phyloP scores from a whole-genome alignment of 2,329 filamentous ascomycete genomes.

The Ceratocystis albifundus region DNA sequence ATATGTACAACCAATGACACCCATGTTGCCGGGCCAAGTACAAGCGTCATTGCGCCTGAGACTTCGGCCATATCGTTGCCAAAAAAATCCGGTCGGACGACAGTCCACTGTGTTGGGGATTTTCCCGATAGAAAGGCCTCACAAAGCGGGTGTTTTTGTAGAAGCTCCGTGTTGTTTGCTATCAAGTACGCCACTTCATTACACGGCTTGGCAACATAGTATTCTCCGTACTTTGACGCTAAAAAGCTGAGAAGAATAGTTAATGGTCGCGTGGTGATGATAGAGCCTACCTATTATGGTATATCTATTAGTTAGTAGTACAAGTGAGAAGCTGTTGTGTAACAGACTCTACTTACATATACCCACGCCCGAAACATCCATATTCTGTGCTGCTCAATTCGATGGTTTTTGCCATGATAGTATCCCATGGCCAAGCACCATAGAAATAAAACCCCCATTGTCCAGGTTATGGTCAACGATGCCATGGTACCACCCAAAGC shows the following conservation, averaged over 20 bases:
- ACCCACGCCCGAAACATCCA: conserved; percentile 19
- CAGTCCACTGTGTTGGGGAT: not conserved
- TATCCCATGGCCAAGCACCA: not conserved
- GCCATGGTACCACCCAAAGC: conserved; percentile 5
- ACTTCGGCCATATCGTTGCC: conserved; percentile 7
- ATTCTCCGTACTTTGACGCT: conserved; percentile 7
- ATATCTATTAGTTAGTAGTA: not conserved
- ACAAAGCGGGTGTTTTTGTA: conserved; percentile 13
- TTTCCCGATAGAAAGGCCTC: conserved; percentile 9
- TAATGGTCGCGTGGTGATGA: not conserved
- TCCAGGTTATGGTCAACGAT: conserved; percentile 14
- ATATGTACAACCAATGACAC: conserved; percentile 9
- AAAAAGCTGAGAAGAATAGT: not conserved
- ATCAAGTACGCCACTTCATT: conserved; percentile 15
- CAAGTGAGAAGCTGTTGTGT: not conserved
- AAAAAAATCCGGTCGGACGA: not conserved
- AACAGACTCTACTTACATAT: conserved; percentile 13
- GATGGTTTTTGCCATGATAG: not conserved
- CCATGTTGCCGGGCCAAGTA: conserved; percentile 9
- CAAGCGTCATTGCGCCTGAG: not conserved
- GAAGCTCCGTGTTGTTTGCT: conserved; percentile 5
- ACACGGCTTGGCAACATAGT: conserved; percentile 11
- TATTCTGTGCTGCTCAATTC: conserved; percentile 7
- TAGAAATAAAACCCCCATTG: conserved; percentile 3
- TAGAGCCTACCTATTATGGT: not conserved